Conservation (phyloP, 306 rosid genomes). For the Casuarina cunninghamiana region DNA sequence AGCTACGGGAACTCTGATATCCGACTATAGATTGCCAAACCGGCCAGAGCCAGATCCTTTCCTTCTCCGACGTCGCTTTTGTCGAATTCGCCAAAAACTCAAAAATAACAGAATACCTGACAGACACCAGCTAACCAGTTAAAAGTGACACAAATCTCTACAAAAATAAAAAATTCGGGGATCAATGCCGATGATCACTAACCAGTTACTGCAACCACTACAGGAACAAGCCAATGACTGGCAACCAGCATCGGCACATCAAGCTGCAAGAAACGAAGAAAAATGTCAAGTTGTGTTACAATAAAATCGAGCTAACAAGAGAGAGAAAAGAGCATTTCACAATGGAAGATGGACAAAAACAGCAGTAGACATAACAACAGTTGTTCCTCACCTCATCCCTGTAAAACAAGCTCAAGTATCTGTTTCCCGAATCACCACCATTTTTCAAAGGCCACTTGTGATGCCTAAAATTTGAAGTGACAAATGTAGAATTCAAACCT, state of each 20-base stretch:
- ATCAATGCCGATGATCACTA: conserved; percentile 31
- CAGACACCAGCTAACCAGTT: conserved; percentile 10
- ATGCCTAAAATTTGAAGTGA: conserved; percentile 30
- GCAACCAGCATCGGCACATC: conserved; percentile 69
- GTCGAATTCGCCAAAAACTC: conserved; percentile 87
- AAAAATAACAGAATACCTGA: conserved; percentile 62
- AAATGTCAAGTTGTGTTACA: conserved; percentile 23
- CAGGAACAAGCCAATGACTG: conserved; percentile 82
- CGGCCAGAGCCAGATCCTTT: conserved; percentile 70
- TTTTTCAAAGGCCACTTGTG: conserved; percentile 27
- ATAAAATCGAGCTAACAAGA: neutral
- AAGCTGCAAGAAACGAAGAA: conserved; percentile 51
- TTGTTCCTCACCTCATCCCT: conserved; percentile 76
- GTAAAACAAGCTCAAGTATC: conserved; percentile 68
- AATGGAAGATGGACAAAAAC: neutral
- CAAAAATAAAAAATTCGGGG: neutral
- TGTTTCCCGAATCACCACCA: conserved; percentile 55
- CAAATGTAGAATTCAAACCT: conserved; percentile 58
- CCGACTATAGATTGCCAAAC: conserved; percentile 57
- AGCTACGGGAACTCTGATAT: conserved; percentile 7
- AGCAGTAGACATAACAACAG: neutral
- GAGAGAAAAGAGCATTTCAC: conserved; percentile 1
- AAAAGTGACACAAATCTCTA: neutral
- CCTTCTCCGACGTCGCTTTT: conserved; percentile 74
- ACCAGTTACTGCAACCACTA: conserved; percentile 66